Conservation (phyloP, 2,329 filamentous ascomycete genomes). For the Ophiostoma perfectum region DNA sequence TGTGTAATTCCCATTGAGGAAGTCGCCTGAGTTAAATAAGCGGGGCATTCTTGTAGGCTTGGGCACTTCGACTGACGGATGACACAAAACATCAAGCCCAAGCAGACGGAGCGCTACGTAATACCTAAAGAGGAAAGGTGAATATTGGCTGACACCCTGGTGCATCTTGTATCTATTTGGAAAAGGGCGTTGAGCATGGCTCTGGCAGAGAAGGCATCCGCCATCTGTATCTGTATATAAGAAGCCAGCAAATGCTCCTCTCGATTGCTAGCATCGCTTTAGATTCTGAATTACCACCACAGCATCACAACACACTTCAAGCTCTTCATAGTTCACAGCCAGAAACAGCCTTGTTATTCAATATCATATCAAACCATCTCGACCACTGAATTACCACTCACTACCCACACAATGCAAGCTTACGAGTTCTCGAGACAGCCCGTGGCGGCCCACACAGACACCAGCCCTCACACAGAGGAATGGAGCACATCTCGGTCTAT, state of each 20-base stretch:
- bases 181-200: not conserved
- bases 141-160: not conserved
- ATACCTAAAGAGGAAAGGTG: conserved; percentile 4
- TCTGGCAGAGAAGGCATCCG: not conserved
- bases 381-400: not conserved
- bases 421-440: not conserved
- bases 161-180: not conserved
- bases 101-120: conserved; percentile 1
- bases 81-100: not conserved
- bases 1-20: conserved; percentile 2
- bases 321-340: not conserved
- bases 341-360: not conserved
- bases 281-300: no score
- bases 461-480: not conserved
- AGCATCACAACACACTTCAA: not conserved
- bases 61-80: not conserved
- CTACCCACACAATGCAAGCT: not conserved
- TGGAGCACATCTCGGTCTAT: not conserved
- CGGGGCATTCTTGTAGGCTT: not conserved
- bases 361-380: not conserved
- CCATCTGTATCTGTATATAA: not conserved
- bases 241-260: not conserved
- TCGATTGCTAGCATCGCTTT: not conserved
- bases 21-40: conserved; percentile 6
- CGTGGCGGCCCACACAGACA: not conserved